phyloP scores from a whole-genome alignment of 305 asterid genomes.

The Solanum aculeatissimum region DNA sequence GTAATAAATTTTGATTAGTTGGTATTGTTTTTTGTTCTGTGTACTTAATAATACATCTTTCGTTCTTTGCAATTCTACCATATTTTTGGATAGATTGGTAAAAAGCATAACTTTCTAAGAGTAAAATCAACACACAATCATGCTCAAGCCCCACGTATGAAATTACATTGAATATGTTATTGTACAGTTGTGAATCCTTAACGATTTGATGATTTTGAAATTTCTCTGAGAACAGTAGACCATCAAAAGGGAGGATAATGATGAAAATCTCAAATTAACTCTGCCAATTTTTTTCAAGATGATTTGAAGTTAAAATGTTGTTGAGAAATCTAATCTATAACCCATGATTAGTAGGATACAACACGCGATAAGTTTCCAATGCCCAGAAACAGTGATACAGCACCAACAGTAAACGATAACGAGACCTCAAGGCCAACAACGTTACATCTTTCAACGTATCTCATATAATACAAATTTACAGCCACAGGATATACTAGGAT shows the following conservation, averaged over 20 bases:
- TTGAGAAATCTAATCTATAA: background rate
- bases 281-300: background rate
- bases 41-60: background rate
- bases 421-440: background rate
- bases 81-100: background rate
- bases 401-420: background rate
- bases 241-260: background rate
- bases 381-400: background rate
- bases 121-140: background rate
- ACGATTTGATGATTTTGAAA: background rate
- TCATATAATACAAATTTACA: slow-evolving; percentile 10
- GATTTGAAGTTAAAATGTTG: background rate
- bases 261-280: background rate
- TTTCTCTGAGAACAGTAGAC: background rate
- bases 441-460: background rate
- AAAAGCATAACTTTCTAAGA: background rate
- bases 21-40: background rate
- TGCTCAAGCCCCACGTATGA: background rate
- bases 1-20: background rate
- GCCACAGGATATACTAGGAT: background rate
- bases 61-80: background rate
- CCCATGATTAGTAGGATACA: background rate
- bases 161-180: background rate
- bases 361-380: background rate
- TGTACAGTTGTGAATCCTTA: background rate